phyloP scores from a whole-genome alignment of 768 basidiomycete genomes.

The Auricularia sp. region DNA sequence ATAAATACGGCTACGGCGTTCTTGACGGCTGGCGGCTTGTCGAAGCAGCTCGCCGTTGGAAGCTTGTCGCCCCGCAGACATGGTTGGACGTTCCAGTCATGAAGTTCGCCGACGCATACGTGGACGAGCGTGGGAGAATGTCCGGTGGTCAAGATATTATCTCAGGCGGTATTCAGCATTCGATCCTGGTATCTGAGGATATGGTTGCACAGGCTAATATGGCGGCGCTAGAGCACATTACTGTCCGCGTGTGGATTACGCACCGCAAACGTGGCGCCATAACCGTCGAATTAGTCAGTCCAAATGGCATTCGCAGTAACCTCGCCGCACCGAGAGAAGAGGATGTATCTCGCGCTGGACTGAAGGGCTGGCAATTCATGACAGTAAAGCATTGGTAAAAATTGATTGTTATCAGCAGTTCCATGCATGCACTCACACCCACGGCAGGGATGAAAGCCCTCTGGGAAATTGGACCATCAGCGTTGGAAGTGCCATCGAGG shows the following conservation, averaged over 20 bases:
- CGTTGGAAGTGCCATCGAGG: slow-evolving; percentile 11
- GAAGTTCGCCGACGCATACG: slow-evolving; percentile 10
- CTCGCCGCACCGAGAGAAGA: slow-evolving; percentile 31
- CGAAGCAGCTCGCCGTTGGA: slow-evolving; percentile 29
- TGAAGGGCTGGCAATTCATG: slow-evolving; percentile 41
- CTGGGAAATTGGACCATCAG: slow-evolving; percentile 54
- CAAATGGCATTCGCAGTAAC: slow-evolving; percentile 33
- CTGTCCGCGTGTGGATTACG: slow-evolving; percentile 34
- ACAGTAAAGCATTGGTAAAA: slow-evolving; percentile 38
- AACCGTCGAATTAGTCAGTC: slow-evolving; percentile 34
- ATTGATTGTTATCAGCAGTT: slow-evolving; percentile 9
- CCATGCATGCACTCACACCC: neutral
- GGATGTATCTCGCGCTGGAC: slow-evolving; percentile 30
- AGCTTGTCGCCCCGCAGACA: slow-evolving; percentile 38
- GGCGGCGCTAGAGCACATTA: slow-evolving; percentile 38
- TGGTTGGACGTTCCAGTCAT: slow-evolving; percentile 32
- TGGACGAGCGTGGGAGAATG: slow-evolving; percentile 12
- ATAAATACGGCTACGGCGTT: slow-evolving; percentile 43
- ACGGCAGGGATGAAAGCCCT: slow-evolving; percentile 38
- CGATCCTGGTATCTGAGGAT: slow-evolving; percentile 21
- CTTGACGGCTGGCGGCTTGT: slow-evolving; percentile 36
- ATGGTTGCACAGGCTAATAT: slow-evolving; percentile 30
- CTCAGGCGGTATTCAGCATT: slow-evolving; percentile 21
- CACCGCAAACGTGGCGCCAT: slow-evolving; percentile 35
- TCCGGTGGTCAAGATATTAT: slow-evolving; percentile 21